Conservation (phyloP, 306 rosid genomes). For the Medicago lupulina region DNA sequence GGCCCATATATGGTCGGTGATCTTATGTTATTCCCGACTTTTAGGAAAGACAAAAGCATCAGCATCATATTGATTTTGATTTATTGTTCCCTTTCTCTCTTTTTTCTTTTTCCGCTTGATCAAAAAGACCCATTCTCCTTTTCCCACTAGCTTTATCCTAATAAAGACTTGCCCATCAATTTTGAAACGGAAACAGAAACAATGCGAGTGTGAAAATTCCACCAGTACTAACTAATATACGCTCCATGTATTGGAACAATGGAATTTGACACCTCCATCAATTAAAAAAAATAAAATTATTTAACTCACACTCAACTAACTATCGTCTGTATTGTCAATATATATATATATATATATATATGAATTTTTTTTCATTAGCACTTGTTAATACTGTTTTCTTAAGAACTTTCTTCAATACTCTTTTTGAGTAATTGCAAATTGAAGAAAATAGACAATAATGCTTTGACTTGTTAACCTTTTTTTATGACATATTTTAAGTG, state of each 20-base stretch:
- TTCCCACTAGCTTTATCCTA: slow-evolving; percentile 37
- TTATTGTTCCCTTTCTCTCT: background rate
- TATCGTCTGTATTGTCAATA: too few species aligned
- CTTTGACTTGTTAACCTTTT: background rate
- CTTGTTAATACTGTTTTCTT: background rate
- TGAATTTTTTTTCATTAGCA: background rate
- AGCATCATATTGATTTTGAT: background rate
- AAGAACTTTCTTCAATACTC: background rate
- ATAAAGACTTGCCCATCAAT: slow-evolving; percentile 30
- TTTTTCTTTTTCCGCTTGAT: background rate
- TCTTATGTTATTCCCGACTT: slow-evolving; percentile 28
- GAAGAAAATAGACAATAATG: background rate
- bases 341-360: too few species aligned
- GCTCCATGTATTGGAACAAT: background rate
- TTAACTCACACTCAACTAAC: too few species aligned
- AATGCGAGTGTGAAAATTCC: slow-evolving; percentile 12
- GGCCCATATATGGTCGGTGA: slow-evolving; percentile 50
- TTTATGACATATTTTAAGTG: background rate
- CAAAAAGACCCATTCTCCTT: background rate
- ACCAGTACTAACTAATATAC: background rate
- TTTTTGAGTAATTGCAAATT: background rate
- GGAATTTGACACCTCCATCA: background rate
- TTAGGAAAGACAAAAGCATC: slow-evolving; percentile 4
- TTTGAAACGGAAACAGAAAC: slow-evolving; percentile 32
- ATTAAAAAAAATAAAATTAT: background rate